Evolutionary conservation across 345 rosid species (phyloP), one percentile per base, ranked within the genome.

Genomic region (Linum tenue): DNA sequence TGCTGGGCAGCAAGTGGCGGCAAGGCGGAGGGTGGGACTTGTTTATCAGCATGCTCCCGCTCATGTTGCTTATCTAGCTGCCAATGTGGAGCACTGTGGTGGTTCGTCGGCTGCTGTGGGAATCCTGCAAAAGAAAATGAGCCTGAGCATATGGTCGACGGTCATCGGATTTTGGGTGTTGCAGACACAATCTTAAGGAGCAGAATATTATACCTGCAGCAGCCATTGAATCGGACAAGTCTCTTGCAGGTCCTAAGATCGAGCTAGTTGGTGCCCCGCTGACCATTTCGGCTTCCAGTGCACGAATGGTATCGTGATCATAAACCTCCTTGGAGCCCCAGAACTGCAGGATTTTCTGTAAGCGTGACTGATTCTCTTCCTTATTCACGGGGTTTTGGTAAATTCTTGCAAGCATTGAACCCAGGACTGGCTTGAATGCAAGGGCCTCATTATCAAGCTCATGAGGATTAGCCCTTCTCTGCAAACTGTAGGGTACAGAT

Each of bases 241-340:
- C 84, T 64, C 79, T 85, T 50, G 85, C 80, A 39, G 85, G 80
- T 67, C 81, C 82, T 42, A 84, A 70, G 67, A 87, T 81, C 44
- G 84, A 70, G 81, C 44, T 78, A 58, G 81, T 65, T 8, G 82
- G 73, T 64, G 83, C 83, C 73, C 90, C 97, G 70, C 84, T 79
- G 70, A 83, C 50, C 97, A 95, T 95, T 79, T 91, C 99, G 72
- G 80, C 76, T 76, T 95, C 97, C 44, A 95, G 74, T 59, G 76
- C 77, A 82, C 81, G 80, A 67, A 91, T 83, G 41, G 87, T 79
- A 71, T 91, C 99, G 79, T 85, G 85, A 77, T 91, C 89, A 75
- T 82, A 95, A 71, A 95, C 97, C 80, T 87, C 96, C 77, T 95
- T 95, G 37, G 96, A 83, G 65, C 85, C 95, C 99, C 99, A 95